These are phyloP conservation scores for Musa balbisiana DNA, from an alignment of 202 grass and related monocot genomes.

Conservation along the genomic window DNA sequence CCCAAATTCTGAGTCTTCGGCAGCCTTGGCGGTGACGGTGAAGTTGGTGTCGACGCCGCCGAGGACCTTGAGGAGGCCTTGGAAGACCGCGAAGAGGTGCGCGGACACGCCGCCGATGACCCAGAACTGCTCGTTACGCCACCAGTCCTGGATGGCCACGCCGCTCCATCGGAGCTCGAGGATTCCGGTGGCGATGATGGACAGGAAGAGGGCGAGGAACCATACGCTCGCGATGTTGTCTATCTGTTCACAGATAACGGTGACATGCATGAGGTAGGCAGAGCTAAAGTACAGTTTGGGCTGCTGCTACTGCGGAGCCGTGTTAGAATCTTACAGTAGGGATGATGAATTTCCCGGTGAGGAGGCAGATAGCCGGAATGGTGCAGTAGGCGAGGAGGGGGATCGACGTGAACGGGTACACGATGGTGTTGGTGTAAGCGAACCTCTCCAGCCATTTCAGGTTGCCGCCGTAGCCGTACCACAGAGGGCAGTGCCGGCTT, in stretches of 20 bases:
- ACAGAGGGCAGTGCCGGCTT: conserved; percentile 87
- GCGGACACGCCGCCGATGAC: background rate
- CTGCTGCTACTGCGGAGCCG: too few relatives aligned
- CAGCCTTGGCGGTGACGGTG: conserved; percentile 62
- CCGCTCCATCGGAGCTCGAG: conserved; percentile 75
- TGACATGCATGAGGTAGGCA: too few relatives aligned
- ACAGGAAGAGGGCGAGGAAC: conserved; percentile 74
- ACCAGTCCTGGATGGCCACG: conserved; percentile 79
- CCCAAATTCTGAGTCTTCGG: conserved; percentile 40
- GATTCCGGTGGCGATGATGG: conserved; percentile 68
- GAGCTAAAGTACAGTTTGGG: too few relatives aligned
- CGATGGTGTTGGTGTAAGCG: conserved; percentile 79
- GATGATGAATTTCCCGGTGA: conserved; percentile 6
- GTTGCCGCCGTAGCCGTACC: conserved; percentile 82
- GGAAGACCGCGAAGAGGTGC: too few relatives aligned
- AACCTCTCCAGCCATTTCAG: conserved; percentile 85
- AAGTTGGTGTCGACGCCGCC: conserved; percentile 25
- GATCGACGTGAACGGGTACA: conserved; percentile 77
- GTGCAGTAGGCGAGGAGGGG: conserved; percentile 54
- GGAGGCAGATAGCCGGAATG: conserved; percentile 2
- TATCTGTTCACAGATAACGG: conserved; percentile 21
- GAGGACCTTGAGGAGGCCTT: conserved; percentile 69
- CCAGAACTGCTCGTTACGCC: conserved; percentile 24
- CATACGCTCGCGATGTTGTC: conserved; percentile 84
- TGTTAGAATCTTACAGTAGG: conserved; percentile 30